phyloP scores from a whole-genome alignment of 225 moss, liverwort and hornwort species.

The Polytrichum commune region DNA sequence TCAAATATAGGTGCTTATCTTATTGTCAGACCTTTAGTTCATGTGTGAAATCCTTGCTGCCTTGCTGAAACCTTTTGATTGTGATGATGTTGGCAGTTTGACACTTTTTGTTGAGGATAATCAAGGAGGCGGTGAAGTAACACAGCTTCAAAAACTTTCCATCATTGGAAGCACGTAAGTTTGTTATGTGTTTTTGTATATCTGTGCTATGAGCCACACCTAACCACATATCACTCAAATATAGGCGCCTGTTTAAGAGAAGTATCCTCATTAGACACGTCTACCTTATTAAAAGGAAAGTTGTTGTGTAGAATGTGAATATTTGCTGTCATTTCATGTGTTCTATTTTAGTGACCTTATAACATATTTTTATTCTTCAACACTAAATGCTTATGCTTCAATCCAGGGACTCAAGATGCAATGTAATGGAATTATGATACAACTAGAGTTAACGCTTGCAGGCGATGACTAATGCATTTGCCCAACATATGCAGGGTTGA shows the following conservation, averaged over 20 bases:
- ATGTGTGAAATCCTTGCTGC: conserved; percentile 1
- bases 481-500: conserved; percentile 66
- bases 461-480: background rate
- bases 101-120: conserved; percentile 92
- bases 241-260: no score
- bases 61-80: background rate
- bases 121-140: conserved; percentile 79
- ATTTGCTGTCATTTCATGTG: background rate
- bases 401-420: no score
- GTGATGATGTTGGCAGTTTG: conserved; percentile 49
- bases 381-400: background rate
- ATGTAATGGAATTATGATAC: no score
- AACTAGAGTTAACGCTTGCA: no score
- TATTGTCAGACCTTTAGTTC: background rate
- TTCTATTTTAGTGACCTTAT: background rate
- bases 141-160: conserved; percentile 86
- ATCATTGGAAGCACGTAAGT: conserved; percentile 96
- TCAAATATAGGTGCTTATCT: no score
- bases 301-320: background rate
- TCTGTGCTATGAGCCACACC: no score
- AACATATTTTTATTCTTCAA: background rate
- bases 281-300: no score
- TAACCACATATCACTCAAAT: no score
- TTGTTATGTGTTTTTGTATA: no score
- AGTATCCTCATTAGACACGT: no score